Percentiles rank a stretch among this genome's conserved stretches.
Evolutionary conservation across 306 rosid species (phyloP).

Genomic region (Erythrophleum fordii): DNA sequence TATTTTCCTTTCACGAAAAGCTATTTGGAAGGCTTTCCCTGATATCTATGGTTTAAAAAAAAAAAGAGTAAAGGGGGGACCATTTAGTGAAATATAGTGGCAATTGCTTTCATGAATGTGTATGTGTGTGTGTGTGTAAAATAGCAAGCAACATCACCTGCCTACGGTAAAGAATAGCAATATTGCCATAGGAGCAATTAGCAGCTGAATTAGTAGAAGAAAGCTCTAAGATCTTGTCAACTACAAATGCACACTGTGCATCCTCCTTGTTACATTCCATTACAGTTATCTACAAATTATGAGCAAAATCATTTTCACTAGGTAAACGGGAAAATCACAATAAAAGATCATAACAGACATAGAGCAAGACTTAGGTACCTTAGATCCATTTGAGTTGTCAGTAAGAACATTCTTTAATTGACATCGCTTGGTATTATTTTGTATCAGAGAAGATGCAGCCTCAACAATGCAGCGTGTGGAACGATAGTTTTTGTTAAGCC

Average conservation of each 20-base stretch:
- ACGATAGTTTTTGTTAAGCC: conserved; percentile 91
- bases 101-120: conserved; percentile 9
- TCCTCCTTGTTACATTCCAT: conserved; percentile 92
- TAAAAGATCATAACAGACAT: conserved; percentile 24
- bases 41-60: conserved; percentile 60
- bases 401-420: conserved; percentile 74
- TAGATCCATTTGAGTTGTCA: conserved; percentile 84
- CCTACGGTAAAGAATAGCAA: conserved; percentile 95
- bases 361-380: conserved; percentile 57
- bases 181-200: conserved; percentile 65
- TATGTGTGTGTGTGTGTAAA: background rate
- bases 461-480: conserved; percentile 91
- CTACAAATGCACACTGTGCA: conserved; percentile 85
- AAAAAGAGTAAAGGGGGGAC: conserved; percentile 26
- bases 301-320: conserved; percentile 25
- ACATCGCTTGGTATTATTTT: conserved; percentile 72
- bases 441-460: conserved; percentile 90
- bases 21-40: conserved; percentile 88
- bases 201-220: conserved; percentile 55
- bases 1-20: conserved; percentile 90
- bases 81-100: conserved; percentile 10
- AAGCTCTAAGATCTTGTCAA: conserved; percentile 82
- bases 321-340: conserved; percentile 31
- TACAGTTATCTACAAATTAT: conserved; percentile 60
- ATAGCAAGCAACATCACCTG: conserved; percentile 68